Evolutionary conservation across 1,284 basidiomycete genomes (phyloP), one percentile per base, ranked within the genome.

Genomic region (Ustilago xerochloae): DNA sequence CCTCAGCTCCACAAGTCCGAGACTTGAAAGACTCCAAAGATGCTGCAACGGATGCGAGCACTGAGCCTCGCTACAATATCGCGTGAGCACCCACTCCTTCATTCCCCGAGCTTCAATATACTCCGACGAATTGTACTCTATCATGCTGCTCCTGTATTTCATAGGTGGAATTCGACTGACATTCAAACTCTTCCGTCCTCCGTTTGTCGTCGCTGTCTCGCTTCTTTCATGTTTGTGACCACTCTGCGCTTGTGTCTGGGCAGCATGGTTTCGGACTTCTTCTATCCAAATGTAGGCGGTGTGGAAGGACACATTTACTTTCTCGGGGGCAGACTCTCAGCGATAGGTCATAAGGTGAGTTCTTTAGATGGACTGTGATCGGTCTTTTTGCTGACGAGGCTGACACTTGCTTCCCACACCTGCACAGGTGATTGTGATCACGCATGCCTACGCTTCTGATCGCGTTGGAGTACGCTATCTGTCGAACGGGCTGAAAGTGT

Each of bases 261-360:
- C 15, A 95, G 93, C 26, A 94, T 99, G 92, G 90, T 98, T 48
- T 93, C 91, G 49, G 96, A 99, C 85, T 99, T 98, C 87, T 99
- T 98, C 86, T 91, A 93, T 82, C 96, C 96, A 0, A 89, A 90
- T 69, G 91, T 97, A 3, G 97, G 97, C 24, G 97, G 97, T 10
- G 95, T 99, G 24, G 97, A 99, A 85, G 95, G 91, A 69, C 94
- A 98, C 85, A 95, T 98, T 52, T 97, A 94, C 86, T 74, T 73
- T 67, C 39, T 82, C 29, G 74, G 70, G 9, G 77, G 79, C 41
- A 90, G 91, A 60, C 89, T 99, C 50, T 89, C 94, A 56, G 87
- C 88, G 39, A 88, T 89, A 28, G 94, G 95, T 1, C 94, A 99
- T 85, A 94, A 93, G 86, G 93, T 92, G 80, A 55, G 85, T 52